Evolutionary conservation across 805 yeast species (phyloP), one percentile per base, ranked within the genome.

Genomic region (Lipomyces kockii): DNA sequence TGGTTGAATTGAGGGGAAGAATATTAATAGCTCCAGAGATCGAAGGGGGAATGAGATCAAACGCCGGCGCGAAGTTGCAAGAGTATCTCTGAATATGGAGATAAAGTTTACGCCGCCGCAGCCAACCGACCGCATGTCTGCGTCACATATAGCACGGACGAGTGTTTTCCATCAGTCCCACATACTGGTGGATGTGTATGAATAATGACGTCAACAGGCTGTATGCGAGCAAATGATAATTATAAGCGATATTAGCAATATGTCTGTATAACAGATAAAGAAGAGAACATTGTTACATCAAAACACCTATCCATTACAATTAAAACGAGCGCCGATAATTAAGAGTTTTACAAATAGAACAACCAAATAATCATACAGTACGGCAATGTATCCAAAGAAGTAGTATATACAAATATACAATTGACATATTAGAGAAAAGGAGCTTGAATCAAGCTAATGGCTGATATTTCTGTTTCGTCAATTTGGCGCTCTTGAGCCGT

Each of bases 401-500:
- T 2, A 17, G 9, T 17, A 43, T 17, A 43, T n/a, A 43, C 49
- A 43, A 43, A 43, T 17, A 7, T 43, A 17, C 49, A n/a, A 43
- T n/a, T n/a, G 49, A 43, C 22, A 17, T 17, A 43, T 2, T 43
- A 39, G 20, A 43, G n/a, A 25, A 43, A 3, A 37, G 6, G 17
- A 37, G 39, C 20, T 5, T 43, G 49, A 17, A 43, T 43, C 20
- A 43, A 14, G 49, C 8, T 43, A 43, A n/a, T n/a, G 32, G n/a
- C 55, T 29, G 55, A 7, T 25, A 52, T 29, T 52, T 52, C n/a
- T 52, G 34, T 25, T 52, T 22, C 27, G 22, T 39, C 62, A 17
- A 74, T 37, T 51, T 46, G 25, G 69, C 74, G 29, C 75, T 71
- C 53, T 73, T 68, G 5, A 70, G 70, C 51, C 58, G 37, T 54